Conservation (phyloP, 2,329 filamentous ascomycete species). For the Penicillium rolfsii region DNA sequence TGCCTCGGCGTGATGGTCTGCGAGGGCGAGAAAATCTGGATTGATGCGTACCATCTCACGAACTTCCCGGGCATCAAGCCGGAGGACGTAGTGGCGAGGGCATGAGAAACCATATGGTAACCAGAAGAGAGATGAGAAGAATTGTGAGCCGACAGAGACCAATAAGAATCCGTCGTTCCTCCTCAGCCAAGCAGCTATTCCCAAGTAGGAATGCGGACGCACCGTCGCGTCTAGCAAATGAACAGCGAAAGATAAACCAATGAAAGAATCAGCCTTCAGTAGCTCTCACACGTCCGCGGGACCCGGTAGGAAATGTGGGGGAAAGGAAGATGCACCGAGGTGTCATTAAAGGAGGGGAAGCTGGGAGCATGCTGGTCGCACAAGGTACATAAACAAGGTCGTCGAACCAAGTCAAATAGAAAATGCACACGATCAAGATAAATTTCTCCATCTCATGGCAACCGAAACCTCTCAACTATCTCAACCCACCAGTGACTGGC, state of each 20-base stretch:
- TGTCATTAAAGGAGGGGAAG: not conserved
- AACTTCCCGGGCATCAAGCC: slow-evolving; percentile 27
- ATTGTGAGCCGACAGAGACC: not conserved
- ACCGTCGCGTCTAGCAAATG: not conserved
- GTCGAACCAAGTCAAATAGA: not conserved
- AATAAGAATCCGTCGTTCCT: not conserved
- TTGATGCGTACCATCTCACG: slow-evolving; percentile 32
- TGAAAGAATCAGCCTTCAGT: not conserved
- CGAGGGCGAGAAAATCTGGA: slow-evolving; percentile 27
- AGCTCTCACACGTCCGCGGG: not conserved
- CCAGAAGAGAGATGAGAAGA: not conserved
- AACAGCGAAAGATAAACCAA: not conserved
- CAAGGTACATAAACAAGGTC: not conserved
- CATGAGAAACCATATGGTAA: not conserved
- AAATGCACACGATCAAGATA: not conserved
- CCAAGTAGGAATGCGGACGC: slow-evolving; percentile 26
- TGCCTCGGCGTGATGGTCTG: slow-evolving; percentile 32
- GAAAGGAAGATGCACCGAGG: not conserved
- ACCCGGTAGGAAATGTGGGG: not conserved
- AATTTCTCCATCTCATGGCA: slow-evolving; percentile 5
- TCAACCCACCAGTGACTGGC: slow-evolving; percentile 21
- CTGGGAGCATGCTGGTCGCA: not conserved
- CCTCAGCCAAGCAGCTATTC: not conserved
- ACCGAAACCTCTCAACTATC: not conserved
- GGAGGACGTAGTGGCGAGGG: slow-evolving; percentile 26